These are phyloP conservation scores for Globisporangium sylvaticum DNA, from an alignment of 352 stramenopile genomes.

Conservation along the genomic window DNA sequence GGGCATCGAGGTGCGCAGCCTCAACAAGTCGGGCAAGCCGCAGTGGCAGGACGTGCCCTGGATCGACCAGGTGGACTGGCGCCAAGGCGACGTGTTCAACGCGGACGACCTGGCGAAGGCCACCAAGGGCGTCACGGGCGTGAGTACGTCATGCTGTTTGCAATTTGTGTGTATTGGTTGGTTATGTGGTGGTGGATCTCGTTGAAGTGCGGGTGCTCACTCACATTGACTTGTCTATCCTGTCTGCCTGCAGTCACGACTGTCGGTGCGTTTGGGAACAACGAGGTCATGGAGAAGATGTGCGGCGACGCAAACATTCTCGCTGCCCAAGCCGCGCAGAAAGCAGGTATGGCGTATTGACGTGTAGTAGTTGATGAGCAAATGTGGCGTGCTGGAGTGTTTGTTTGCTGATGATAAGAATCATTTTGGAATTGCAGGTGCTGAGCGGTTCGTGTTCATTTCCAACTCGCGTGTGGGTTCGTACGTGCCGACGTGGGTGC, in stretches of 20 bases:
- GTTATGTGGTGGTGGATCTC: not conserved
- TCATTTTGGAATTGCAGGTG: slow-evolving; percentile 19
- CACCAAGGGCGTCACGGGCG: slow-evolving; percentile 67
- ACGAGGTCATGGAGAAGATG: slow-evolving; percentile 88
- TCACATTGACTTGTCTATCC: not conserved
- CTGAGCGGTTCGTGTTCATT: slow-evolving; percentile 86
- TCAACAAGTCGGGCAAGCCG: slow-evolving; percentile 82
- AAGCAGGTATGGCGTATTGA: slow-evolving; percentile 30
- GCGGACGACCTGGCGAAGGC: slow-evolving; percentile 52
- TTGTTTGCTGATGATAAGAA: not conserved
- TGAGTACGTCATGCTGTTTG: slow-evolving; percentile 44
- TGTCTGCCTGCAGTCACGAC: slow-evolving; percentile 56
- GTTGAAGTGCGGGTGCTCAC: not conserved
- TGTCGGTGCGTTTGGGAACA: slow-evolving; percentile 83
- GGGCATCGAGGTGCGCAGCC: slow-evolving; percentile 80
- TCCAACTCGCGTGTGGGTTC: slow-evolving; percentile 89
- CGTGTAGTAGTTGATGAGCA: not conserved
- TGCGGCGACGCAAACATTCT: slow-evolving; percentile 86
- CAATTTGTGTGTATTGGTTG: not conserved
- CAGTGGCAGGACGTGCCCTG: slow-evolving; percentile 71
- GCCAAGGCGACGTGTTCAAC: slow-evolving; percentile 84
- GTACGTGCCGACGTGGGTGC: slow-evolving; percentile 63
- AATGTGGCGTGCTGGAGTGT: not conserved
- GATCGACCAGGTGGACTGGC: slow-evolving; percentile 88
- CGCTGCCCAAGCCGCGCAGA: slow-evolving; percentile 67